Base-by-base conservation (phyloP, 2,329 filamentous ascomycete species). In the Trichoderma afroharzianum region DNA sequence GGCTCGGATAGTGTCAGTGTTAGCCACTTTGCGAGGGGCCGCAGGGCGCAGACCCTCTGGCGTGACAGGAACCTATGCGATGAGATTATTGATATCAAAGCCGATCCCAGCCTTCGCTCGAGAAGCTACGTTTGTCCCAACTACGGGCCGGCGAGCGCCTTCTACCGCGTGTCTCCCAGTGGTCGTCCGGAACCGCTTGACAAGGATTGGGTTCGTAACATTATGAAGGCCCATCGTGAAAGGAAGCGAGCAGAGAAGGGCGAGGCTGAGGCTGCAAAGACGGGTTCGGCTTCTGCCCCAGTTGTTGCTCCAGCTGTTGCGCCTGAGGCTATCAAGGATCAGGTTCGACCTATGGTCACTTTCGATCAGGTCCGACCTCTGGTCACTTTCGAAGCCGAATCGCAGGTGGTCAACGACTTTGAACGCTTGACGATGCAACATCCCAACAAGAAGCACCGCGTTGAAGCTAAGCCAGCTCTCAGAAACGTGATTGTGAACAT, bases 401-500 rank as follows among this genome's bases (percentile, higher is more conserved):
- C 18, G 39, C 15, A 24, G 30, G 1, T n/a, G 5, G 12, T 11
- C 8, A 18, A 3, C 55, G 18, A 33, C 21, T 14, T 53, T 53
- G 18, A 26, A 18, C 30, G 26, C 24, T 7, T 30, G 18, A 28
- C 47, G 11, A 7, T 28, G 3, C 18, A 18, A 18, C 15, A 8
- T 43, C 39, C 15, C 18, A 8, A 5, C 28, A 43, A 47, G 8
- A 24, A 11, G n/a, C 6, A 11, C 12, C 43, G 8, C 26, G 6
- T 9, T n/a, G 21, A 21, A 14, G n/a, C n/a, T 47, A 9, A 15
- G n/a, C 43, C 24, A 9, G 9, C 28, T 8, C 32, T 21, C 21
- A 14, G 15, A 12, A 36, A 21, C 50, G 75, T 79, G 9, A 73
- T 78, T 21, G 74, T 81, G 43, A 73, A 73, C 62, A 75, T 81